A percentile compares a stretch with the other conserved stretches of the same genome.
phyloP scores from a whole-genome alignment of 257 asterid species.

The Salvia rosmarinus region DNA sequence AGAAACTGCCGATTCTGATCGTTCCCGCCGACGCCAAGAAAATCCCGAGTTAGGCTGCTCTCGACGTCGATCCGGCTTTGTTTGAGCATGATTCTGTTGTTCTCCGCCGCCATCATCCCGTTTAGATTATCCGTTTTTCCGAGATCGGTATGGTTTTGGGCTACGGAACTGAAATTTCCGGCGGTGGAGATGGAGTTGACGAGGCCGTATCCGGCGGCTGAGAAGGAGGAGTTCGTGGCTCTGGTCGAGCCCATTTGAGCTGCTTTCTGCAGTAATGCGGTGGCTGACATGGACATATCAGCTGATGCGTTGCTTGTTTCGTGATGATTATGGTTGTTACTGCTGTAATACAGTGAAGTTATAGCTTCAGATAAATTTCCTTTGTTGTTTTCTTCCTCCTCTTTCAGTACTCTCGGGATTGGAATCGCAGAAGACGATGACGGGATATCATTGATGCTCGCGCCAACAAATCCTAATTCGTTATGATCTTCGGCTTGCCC shows the following conservation, averaged over 20 bases:
- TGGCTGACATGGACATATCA: conserved; percentile 89
- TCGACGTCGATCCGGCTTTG: conserved; percentile 46
- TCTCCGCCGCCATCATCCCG: conserved; percentile 33
- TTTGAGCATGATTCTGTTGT: conserved; percentile 17
- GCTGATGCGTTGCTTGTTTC: conserved; percentile 31
- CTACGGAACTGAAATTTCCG: conserved; percentile 35
- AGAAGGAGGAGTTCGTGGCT: conserved; percentile 43
- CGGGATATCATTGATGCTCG: conserved; percentile 14
- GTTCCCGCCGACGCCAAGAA: conserved; percentile 70
- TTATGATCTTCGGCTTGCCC: conserved; percentile 30
- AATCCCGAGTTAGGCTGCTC: conserved; percentile 67
- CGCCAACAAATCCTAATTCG: neutral
- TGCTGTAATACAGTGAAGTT: conserved; percentile 54
- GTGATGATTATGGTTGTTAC: conserved; percentile 31
- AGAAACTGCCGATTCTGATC: conserved; percentile 46
- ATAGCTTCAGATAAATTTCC: conserved; percentile 49
- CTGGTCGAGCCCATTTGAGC: conserved; percentile 89
- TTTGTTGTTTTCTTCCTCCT: conserved; percentile 70
- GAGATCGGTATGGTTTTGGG: conserved; percentile 18
- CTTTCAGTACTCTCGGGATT: conserved; percentile 47
- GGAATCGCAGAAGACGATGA: conserved; percentile 32
- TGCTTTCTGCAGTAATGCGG: conserved; percentile 79
- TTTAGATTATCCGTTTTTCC: conserved; percentile 34
- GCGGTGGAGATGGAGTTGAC: conserved; percentile 40
- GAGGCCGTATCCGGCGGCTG: conserved; percentile 54